Evolutionary conservation across 1,284 basidiomycete species (phyloP).

Genomic region (Heterobasidion occidentale): DNA sequence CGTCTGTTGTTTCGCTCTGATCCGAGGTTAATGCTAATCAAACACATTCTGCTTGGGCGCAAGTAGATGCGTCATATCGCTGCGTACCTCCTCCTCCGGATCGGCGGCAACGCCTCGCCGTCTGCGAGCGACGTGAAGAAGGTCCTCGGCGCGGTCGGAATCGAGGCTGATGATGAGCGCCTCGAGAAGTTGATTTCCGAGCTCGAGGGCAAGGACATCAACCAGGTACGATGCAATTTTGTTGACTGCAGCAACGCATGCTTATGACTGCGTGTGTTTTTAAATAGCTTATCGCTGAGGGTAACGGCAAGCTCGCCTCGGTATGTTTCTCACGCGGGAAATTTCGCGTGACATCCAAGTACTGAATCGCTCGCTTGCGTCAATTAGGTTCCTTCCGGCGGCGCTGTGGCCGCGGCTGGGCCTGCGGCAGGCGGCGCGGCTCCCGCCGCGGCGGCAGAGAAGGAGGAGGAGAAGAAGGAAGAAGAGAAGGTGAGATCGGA

Average conservation of each 20-base stretch:
- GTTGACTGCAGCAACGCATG: neutral
- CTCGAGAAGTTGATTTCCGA: conserved; percentile 86
- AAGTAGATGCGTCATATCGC: conserved; percentile 92
- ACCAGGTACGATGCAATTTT: conserved; percentile 46
- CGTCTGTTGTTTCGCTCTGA: conserved; percentile 10
- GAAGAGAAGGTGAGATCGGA: conserved; percentile 60
- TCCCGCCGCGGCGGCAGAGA: conserved; percentile 60
- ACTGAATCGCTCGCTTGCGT: conserved; percentile 1
- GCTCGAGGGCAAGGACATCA: conserved; percentile 89
- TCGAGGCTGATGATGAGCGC: conserved; percentile 84
- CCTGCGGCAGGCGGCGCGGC: conserved; percentile 56
- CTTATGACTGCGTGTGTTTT: neutral
- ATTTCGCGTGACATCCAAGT: neutral
- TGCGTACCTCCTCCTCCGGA: conserved; percentile 95
- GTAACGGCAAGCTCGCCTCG: conserved; percentile 89
- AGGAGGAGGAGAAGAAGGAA: conserved; percentile 66
- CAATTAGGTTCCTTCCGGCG: conserved; percentile 72
- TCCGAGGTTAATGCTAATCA: conserved; percentile 10
- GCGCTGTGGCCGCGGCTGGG: conserved; percentile 49
- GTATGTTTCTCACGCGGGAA: conserved; percentile 45
- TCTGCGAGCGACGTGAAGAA: conserved; percentile 87
- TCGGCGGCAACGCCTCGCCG: conserved; percentile 89
- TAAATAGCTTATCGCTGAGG: conserved; percentile 83
- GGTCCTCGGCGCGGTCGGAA: conserved; percentile 82
- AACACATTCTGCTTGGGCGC: conserved; percentile 7